phyloP scores from a whole-genome alignment of 768 basidiomycete species.

The Suillus subaureus region DNA sequence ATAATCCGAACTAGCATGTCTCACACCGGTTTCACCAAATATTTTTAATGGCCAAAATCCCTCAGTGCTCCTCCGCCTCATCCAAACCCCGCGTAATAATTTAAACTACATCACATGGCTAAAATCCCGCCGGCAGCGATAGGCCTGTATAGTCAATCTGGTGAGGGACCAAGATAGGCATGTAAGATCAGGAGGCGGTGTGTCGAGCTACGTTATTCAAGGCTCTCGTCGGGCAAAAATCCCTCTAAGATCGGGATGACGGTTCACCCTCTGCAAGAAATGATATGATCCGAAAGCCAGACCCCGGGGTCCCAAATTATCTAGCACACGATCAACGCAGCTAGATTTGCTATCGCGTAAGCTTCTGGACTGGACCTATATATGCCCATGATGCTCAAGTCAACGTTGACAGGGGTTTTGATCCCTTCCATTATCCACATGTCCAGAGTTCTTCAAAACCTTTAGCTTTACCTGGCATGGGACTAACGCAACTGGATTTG shows the following conservation, averaged over 20 bases:
- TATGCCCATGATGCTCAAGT: background rate
- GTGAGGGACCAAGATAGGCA: background rate
- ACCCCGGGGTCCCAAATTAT: background rate
- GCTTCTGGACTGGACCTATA: background rate
- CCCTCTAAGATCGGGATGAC: background rate
- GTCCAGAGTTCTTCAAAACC: background rate
- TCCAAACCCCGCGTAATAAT: background rate
- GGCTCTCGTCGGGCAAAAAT: background rate
- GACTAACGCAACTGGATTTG: background rate
- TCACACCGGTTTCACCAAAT: no score
- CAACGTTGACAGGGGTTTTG: background rate
- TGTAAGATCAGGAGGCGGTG: background rate
- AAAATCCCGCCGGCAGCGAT: background rate
- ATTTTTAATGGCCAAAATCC: background rate
- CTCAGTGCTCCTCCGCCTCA: background rate
- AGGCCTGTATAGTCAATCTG: background rate
- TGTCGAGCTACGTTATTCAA: background rate
- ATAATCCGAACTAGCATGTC: background rate
- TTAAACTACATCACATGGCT: conserved; percentile 1
- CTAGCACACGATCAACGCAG: background rate
- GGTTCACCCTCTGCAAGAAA: no score
- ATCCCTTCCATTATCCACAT: background rate
- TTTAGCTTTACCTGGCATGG: background rate
- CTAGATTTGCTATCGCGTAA: background rate
- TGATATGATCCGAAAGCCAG: background rate